phyloP scores from a whole-genome alignment of 2,329 filamentous ascomycete genomes.

The Hypoxylon sp. region DNA sequence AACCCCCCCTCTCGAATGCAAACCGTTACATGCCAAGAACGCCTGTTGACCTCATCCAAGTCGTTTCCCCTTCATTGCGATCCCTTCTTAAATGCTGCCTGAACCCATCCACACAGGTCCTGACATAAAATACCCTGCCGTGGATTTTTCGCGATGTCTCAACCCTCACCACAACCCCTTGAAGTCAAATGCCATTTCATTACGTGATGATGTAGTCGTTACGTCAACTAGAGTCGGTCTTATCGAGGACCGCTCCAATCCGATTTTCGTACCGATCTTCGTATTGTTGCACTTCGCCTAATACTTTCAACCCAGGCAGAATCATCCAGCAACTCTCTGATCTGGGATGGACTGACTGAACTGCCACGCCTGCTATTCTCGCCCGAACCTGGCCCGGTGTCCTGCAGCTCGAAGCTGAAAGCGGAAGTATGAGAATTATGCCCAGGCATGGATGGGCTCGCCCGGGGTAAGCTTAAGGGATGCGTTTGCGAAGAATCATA shows the following conservation, averaged over 20 bases:
- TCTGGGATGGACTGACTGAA: slow-evolving; percentile 76
- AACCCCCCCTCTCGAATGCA: slow-evolving; percentile 22
- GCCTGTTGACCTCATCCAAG: slow-evolving; percentile 36
- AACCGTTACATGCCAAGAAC: slow-evolving; percentile 26
- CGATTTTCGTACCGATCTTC: slow-evolving; percentile 52
- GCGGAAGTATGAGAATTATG: slow-evolving; percentile 59
- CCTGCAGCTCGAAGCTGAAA: slow-evolving; percentile 67
- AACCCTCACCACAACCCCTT: slow-evolving; percentile 6
- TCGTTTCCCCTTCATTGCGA: slow-evolving; percentile 25
- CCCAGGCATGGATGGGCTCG: slow-evolving; percentile 51
- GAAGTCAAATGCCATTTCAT: slow-evolving; percentile 17
- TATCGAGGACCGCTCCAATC: slow-evolving; percentile 40
- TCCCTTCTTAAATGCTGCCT: slow-evolving; percentile 20
- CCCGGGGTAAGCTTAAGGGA: slow-evolving; percentile 64
- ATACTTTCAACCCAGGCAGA: slow-evolving; percentile 95
- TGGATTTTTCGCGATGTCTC: slow-evolving; percentile 9
- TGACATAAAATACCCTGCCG: slow-evolving; percentile 5
- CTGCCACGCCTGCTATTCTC: slow-evolving; percentile 70
- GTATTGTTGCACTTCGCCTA: slow-evolving; percentile 80
- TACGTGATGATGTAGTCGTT: slow-evolving; percentile 16
- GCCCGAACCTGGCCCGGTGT: slow-evolving; percentile 50
- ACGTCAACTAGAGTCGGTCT: slow-evolving; percentile 6
- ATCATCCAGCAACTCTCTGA: slow-evolving; percentile 85
- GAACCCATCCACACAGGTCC: slow-evolving; percentile 14
- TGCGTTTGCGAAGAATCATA: slow-evolving; percentile 56